Evolutionary conservation across 2,329 filamentous ascomycete species (phyloP), one percentile per base, ranked within the genome.

Genomic region (Hysterium pulicare): DNA sequence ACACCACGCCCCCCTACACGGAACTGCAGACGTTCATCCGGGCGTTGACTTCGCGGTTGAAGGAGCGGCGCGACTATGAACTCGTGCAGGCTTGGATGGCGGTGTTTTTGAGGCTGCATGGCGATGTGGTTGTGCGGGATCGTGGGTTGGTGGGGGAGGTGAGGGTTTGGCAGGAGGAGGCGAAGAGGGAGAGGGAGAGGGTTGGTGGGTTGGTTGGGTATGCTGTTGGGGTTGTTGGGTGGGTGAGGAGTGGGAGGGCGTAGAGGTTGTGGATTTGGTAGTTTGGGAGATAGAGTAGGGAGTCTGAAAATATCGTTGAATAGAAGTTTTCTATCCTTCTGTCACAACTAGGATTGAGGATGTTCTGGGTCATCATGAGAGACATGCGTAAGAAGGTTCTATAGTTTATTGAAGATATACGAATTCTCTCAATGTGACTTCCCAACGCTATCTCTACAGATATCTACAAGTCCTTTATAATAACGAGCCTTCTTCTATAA

Each of bases 51-150:
- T 75, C 72, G 41, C 77, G 86, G 10, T 71, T 97, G 40, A 69
- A 73, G 33, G 73, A 80, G 38, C 82, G 84, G 50, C 80, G 79
- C 36, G 93, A 97, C 66, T 98, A 95, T 66, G 93, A 98, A 69
- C 76, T 98, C 30, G 86, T 89, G 13, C 90, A 97, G 67, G 89
- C 90, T 0, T 98, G 93, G 91, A 97, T 98, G 90, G 84, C 86
- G 2, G 91, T 97, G 1, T 95, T 97, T 59, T 64, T 98, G 45
- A 80, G 84, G 36, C 71, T 95, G 31, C 91, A 97, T 66, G 77
- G 76, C 5, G 82, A 84, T 47, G 69, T 76, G 13, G 70, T 86
- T 11, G 64, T 70, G 5, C 64, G 70, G 24, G 68, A 69, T 28
- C 59, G 78, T 58, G 64, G 69, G 22, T 65, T 91, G 11, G 73